Evolutionary conservation across 2,329 filamentous ascomycete species (phyloP), one percentile per base, ranked within the genome.

Genomic region (Penicillium hesseltinei): DNA sequence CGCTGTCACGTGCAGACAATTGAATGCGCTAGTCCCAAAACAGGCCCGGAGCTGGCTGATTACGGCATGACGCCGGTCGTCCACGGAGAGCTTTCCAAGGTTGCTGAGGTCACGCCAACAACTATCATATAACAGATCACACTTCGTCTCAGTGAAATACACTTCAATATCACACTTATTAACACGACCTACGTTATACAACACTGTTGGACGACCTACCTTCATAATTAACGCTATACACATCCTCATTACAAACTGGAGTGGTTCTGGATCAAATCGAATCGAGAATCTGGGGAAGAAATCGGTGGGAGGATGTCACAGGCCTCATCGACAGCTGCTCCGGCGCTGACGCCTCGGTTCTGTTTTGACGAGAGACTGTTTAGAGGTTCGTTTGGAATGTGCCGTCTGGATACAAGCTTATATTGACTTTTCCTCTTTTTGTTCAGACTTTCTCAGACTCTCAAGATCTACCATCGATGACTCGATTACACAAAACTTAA

Each of bases 401-500:
- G 35, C 27, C 31, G 10, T 31, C 33, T 19, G 31, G 29, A 25
- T 21, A 25, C 65, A 29, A 35, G 48, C 31, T 42, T 51, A 48
- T 57, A 61, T 70, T 61, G 15, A 96, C 92, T 95, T 73, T 96
- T 66, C 19, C 44, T 55, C 49, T 23, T 46, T 36, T 44, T 57
- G 58, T 69, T 44, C 47, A 96, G 94, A 96, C 73, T 99, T 99
- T 73, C 83, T 99, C 23, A 89, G 92, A 39, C 76, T 94, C 63
- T 97, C 93, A 10, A 87, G 94, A 62, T 82, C 85, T 51, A 85
- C 89, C 47, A 88, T 97, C 69, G 94, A 99, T 76, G 94, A 99
- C 76, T 91, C 90, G 44, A 97, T 99, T 70, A 86, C 87, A 0
- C 92, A 96, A 70, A 93, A 95, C 69, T 85, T 99, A 60, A 97